phyloP scores from a whole-genome alignment of 306 rosid genomes.

The Cyclanthera cordifolia region DNA sequence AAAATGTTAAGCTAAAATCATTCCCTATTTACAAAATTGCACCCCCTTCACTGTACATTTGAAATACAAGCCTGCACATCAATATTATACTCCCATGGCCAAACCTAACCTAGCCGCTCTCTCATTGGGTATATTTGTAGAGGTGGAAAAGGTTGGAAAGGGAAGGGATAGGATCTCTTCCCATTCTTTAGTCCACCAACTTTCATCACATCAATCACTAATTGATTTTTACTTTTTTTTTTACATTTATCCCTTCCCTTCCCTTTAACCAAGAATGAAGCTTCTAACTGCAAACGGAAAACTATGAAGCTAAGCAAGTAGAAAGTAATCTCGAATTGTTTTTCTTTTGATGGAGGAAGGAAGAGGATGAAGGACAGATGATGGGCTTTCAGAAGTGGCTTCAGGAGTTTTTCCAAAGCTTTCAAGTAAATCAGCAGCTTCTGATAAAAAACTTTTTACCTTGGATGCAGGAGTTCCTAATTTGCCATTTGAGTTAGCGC shows the following conservation, averaged over 20 bases:
- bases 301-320: constrained; percentile 21
- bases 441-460: constrained; percentile 24
- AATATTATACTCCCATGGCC: background rate
- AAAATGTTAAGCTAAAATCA: too few relatives aligned
- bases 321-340: constrained; percentile 84
- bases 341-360: constrained; percentile 53
- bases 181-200: too few relatives aligned
- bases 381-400: constrained; percentile 70
- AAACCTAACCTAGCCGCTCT: too few relatives aligned
- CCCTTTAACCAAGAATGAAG: too few relatives aligned
- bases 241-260: too few relatives aligned
- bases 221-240: too few relatives aligned
- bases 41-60: constrained; percentile 27
- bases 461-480: constrained; percentile 39
- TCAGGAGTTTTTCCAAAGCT: constrained; percentile 60
- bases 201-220: constrained; percentile 3
- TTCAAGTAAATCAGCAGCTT: constrained; percentile 23
- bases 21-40: too few relatives aligned
- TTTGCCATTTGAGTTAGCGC: constrained; percentile 9
- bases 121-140: too few relatives aligned
- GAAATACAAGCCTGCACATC: constrained; percentile 29
- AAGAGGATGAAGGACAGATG: constrained; percentile 72
- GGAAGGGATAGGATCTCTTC: too few relatives aligned
- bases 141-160: too few relatives aligned
- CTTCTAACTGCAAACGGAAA: too few relatives aligned